These are phyloP conservation scores for Fusarium nelsonii DNA, from an alignment of 2,329 filamentous ascomycete genomes.

Conservation along the genomic window DNA sequence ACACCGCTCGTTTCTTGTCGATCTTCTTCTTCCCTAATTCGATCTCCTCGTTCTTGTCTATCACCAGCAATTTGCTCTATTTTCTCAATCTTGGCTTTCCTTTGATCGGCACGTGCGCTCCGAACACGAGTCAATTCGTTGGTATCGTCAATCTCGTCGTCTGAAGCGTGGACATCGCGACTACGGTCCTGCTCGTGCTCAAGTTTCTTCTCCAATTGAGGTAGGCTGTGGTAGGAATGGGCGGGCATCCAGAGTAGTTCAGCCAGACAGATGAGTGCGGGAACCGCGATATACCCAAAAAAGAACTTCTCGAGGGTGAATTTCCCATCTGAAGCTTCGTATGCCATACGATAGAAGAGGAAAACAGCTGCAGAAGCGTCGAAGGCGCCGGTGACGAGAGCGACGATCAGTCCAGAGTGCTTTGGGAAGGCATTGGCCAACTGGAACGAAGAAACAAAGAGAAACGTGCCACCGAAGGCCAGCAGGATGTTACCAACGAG, in stretches of 20 bases:
- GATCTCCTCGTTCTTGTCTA: slow-evolving; percentile 65
- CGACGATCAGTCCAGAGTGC: slow-evolving; percentile 79
- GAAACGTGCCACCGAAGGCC: slow-evolving; percentile 81
- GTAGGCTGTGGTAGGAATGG: slow-evolving; percentile 55
- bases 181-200: slow-evolving; percentile 53
- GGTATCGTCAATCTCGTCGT: slow-evolving; percentile 64
- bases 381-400: slow-evolving; percentile 82
- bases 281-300: slow-evolving; percentile 55
- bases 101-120: slow-evolving; percentile 60
- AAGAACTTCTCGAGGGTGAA: slow-evolving; percentile 57
- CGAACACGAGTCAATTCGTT: slow-evolving; percentile 59
- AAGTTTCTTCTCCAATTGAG: slow-evolving; percentile 57
- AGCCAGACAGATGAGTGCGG: slow-evolving; percentile 53
- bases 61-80: slow-evolving; percentile 74
- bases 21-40: slow-evolving; percentile 67
- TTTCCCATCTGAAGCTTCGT: slow-evolving; percentile 64
- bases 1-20: slow-evolving; percentile 72
- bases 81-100: slow-evolving; percentile 69
- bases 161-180: slow-evolving; percentile 64
- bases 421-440: slow-evolving; percentile 84
- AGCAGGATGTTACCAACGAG: slow-evolving; percentile 79
- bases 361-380: slow-evolving; percentile 85
- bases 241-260: slow-evolving; percentile 57
- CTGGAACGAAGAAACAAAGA: slow-evolving; percentile 85
- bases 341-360: slow-evolving; percentile 77